phyloP scores from a whole-genome alignment of 2,329 filamentous ascomycete species.

The Aspergillus oerlinghausenensis region DNA sequence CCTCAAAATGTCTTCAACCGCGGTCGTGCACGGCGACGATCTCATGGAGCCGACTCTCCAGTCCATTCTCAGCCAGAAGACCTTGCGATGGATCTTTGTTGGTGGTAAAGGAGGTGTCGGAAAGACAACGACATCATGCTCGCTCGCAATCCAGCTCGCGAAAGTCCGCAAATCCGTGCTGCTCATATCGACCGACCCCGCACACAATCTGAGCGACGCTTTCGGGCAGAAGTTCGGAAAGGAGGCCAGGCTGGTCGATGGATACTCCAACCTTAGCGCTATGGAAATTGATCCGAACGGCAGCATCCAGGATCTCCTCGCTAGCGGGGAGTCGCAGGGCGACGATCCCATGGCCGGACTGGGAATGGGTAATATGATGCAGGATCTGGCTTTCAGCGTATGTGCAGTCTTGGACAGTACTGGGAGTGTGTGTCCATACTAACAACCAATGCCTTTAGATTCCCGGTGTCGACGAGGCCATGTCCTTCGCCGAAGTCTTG shows the following conservation, averaged over 20 bases:
- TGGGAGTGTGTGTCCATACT: background rate
- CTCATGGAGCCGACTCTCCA: slow-evolving; percentile 88
- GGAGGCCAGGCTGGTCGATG: slow-evolving; percentile 86
- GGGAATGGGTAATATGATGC: slow-evolving; percentile 91
- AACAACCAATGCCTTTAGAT: slow-evolving; percentile 55
- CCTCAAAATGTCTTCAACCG: slow-evolving; percentile 37
- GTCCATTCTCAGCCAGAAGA: slow-evolving; percentile 90
- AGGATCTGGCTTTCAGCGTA: slow-evolving; percentile 93
- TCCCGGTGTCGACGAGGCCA: slow-evolving; percentile 96
- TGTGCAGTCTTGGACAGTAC: slow-evolving; percentile 6
- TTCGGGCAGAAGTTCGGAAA: slow-evolving; percentile 99
- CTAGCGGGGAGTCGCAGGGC: slow-evolving; percentile 62
- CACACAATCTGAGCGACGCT: slow-evolving; percentile 95
- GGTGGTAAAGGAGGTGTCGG: slow-evolving; percentile 97
- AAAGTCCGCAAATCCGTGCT: slow-evolving; percentile 92
- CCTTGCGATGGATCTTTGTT: slow-evolving; percentile 97
- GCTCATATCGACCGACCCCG: slow-evolving; percentile 96
- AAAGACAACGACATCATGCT: slow-evolving; percentile 99
- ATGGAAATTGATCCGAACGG: slow-evolving; percentile 99
- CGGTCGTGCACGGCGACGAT: slow-evolving; percentile 55
- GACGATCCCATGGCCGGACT: slow-evolving; percentile 64
- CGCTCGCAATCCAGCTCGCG: slow-evolving; percentile 94
- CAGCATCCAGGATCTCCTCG: slow-evolving; percentile 90
- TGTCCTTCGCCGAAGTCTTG: slow-evolving; percentile 98
- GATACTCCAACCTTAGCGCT: slow-evolving; percentile 87